Percentiles rank a stretch among this genome's conserved stretches.
Conservation (phyloP, 768 basidiomycete genomes). For the Brasilioporus rufonigricans region DNA sequence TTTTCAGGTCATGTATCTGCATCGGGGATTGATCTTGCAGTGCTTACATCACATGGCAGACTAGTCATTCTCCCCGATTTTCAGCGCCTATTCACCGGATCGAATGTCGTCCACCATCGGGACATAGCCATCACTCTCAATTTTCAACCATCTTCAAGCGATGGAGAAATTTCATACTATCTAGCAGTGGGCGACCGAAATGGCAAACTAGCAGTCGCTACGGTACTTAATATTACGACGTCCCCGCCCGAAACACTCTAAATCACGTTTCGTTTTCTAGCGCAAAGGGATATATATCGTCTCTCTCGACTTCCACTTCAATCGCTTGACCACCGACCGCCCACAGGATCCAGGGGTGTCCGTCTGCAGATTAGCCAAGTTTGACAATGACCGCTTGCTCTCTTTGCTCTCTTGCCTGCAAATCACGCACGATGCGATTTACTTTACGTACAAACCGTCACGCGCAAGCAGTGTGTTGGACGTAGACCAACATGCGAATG, state of each 20-base stretch:
- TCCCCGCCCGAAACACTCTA: neutral
- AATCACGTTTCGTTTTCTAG: neutral
- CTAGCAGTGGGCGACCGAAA: constrained; percentile 44
- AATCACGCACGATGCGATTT: constrained; percentile 52
- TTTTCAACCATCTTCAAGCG: constrained; percentile 17
- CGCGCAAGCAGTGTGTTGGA: neutral
- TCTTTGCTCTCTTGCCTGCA: constrained; percentile 49
- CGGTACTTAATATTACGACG: constrained; percentile 30
- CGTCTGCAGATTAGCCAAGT: constrained; percentile 8
- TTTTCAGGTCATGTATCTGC: constrained; percentile 43
- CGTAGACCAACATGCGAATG: neutral
- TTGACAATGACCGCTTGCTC: constrained; percentile 16
- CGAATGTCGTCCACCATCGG: constrained; percentile 39
- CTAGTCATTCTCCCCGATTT: constrained; percentile 30
- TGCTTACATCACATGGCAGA: constrained; percentile 26
- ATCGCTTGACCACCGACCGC: constrained; percentile 24
- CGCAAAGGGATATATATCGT: constrained; percentile 26
- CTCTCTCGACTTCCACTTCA: constrained; percentile 25
- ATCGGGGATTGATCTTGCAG: constrained; percentile 41
- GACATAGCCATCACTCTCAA: constrained; percentile 30
- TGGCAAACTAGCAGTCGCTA: constrained; percentile 45
- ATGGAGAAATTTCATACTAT: constrained; percentile 38
- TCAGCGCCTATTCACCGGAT: constrained; percentile 22
- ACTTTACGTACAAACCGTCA: constrained; percentile 35
- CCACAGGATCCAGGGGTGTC: constrained; percentile 33